These are phyloP conservation scores for Daphne laureola DNA, from an alignment of 441 rosid genomes.

Conservation along the genomic window DNA sequence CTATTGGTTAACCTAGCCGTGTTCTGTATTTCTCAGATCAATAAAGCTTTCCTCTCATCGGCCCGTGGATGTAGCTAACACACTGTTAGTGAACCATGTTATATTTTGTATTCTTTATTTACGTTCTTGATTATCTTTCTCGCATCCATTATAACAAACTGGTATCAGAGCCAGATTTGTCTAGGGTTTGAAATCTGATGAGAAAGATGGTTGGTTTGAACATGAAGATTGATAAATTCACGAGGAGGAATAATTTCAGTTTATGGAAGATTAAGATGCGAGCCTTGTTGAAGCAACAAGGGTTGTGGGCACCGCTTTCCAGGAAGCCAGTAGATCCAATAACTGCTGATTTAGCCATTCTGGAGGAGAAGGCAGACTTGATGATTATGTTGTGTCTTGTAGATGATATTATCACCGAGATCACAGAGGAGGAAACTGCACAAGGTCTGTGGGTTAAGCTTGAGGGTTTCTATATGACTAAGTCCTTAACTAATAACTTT, in stretches of 20 bases:
- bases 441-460: not conserved
- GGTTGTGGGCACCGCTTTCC: not conserved
- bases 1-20: no score
- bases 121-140: not conserved
- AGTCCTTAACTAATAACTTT: not conserved
- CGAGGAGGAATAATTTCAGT: not conserved
- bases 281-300: not conserved
- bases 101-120: no score
- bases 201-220: not conserved
- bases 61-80: no score
- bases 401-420: not conserved
- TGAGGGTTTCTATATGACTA: not conserved
- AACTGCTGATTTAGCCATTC: not conserved
- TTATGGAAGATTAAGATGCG: not conserved
- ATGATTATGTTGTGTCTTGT: not conserved
- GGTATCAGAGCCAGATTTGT: not conserved
- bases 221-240: not conserved
- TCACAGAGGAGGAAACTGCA: not conserved
- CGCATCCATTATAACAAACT: constrained; percentile 1
- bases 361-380: not conserved
- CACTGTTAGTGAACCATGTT: no score
- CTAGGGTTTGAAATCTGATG: not conserved
- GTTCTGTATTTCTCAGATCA: no score
- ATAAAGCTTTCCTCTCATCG: no score
- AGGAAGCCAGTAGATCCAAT: not conserved